Percentiles rank a stretch among this genome's conserved stretches.
phyloP scores from a whole-genome alignment of 164 flowering plant species.

The Akebia trifoliata region DNA sequence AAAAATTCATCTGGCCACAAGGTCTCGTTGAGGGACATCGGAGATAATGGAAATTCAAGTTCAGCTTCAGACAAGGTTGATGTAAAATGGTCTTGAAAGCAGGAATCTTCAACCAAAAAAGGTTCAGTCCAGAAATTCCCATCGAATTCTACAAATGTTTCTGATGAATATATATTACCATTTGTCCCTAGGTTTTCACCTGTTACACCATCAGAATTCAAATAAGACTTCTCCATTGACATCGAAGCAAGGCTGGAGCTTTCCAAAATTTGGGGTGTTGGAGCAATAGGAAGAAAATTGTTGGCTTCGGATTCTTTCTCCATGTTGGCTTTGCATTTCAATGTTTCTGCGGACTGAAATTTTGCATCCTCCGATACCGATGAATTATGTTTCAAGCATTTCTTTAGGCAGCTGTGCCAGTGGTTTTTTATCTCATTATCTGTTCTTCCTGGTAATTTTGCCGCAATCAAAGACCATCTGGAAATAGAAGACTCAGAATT shows the following conservation, averaged over 20 bases:
- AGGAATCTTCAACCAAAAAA: background rate
- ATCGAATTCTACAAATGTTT: background rate
- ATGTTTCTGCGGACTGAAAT: background rate
- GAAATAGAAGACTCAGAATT: background rate
- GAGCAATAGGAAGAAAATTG: background rate
- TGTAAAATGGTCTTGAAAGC: background rate
- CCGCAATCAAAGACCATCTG: conserved; percentile 3
- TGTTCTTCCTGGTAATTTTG: conserved; percentile 4
- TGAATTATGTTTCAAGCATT: background rate
- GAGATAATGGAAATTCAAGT: background rate
- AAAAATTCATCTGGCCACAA: too few relatives aligned
- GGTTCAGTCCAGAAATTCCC: conserved; percentile 6
- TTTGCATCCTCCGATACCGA: background rate
- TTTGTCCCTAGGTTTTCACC: background rate
- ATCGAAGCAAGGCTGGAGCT: background rate
- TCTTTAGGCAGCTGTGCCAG: conserved; percentile 4
- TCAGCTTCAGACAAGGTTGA: background rate
- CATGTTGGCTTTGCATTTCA: too few relatives aligned
- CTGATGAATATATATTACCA: background rate
- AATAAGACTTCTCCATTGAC: background rate
- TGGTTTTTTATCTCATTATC: background rate
- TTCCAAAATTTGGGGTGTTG: background rate
- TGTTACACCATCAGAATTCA: background rate
- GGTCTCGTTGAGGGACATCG: too few relatives aligned
- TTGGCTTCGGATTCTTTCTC: background rate